Conservation (phyloP, 805 yeast species). For the Blastobotrys robertii region DNA sequence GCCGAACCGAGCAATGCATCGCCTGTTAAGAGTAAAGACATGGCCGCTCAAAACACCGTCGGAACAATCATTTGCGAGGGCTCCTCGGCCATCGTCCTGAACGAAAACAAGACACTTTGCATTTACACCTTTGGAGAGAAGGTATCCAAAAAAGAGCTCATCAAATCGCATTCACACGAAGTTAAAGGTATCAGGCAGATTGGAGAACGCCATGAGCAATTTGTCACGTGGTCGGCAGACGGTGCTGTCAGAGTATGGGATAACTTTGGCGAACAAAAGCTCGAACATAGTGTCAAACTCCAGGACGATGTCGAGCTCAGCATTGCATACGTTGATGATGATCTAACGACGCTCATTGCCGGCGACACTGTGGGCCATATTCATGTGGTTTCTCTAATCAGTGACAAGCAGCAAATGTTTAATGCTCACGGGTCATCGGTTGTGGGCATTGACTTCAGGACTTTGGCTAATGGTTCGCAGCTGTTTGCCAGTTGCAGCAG, state of each 20-base stretch:
- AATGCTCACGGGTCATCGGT: conserved; percentile 17
- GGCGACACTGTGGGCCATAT: conserved; percentile 9
- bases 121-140: too few species aligned
- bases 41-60: too few species aligned
- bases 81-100: too few species aligned
- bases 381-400: neutral
- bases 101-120: too few species aligned
- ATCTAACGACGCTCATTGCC: neutral
- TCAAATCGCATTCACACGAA: conserved; percentile 7
- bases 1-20: too few species aligned
- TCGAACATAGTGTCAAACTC: neutral
- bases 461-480: conserved; percentile 1
- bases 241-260: conserved; percentile 11
- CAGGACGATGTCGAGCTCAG: conserved; percentile 2
- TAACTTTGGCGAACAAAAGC: neutral
- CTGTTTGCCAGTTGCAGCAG: conserved; percentile 31
- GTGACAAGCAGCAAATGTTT: neutral
- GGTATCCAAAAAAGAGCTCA: neutral
- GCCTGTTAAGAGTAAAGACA: too few species aligned
- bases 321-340: neutral
- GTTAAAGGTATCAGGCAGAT: conserved; percentile 9
- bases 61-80: too few species aligned
- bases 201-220: neutral
- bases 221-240: conserved; percentile 16
- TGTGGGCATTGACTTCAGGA: conserved; percentile 11